These are phyloP conservation scores for Kalaharituber pfeilii DNA, from an alignment of 2,329 filamentous ascomycete species.

Conservation along the genomic window DNA sequence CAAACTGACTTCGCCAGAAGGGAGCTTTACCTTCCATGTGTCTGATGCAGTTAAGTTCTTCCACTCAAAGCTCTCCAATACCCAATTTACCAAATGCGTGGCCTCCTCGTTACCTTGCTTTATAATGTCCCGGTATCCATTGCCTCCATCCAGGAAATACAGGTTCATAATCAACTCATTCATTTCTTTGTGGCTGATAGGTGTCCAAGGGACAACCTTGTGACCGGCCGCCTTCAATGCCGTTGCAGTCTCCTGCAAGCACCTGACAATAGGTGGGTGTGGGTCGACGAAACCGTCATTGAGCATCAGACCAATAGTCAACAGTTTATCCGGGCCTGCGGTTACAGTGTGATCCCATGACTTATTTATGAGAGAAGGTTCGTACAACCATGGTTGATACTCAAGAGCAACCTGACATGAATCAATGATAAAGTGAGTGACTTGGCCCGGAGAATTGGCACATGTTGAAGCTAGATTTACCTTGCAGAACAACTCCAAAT, in stretches of 20 bases:
- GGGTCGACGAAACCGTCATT: constrained; percentile 36
- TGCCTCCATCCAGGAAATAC: constrained; percentile 41
- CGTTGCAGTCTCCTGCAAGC: constrained; percentile 32
- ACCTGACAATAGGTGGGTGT: constrained; percentile 33
- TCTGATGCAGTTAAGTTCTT: constrained; percentile 36
- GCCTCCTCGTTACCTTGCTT: constrained; percentile 39
- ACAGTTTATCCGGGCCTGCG: constrained; percentile 25
- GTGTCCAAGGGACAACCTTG: constrained; percentile 41
- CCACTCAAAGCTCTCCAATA: constrained; percentile 38
- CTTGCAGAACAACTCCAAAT: constrained; percentile 37
- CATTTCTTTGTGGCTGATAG: constrained; percentile 20
- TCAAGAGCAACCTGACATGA: neutral
- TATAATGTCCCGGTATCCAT: constrained; percentile 41
- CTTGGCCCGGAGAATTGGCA: constrained; percentile 28
- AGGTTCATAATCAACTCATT: constrained; percentile 36
- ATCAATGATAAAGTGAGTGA: neutral
- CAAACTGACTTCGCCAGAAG: too few relatives aligned
- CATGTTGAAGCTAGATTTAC: constrained; percentile 35
- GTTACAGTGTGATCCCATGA: constrained; percentile 25
- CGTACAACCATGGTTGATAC: neutral
- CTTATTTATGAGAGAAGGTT: neutral
- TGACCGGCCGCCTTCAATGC: constrained; percentile 31
- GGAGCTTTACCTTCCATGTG: constrained; percentile 27
- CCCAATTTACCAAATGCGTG: constrained; percentile 32
- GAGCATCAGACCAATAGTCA: constrained; percentile 33